Evolutionary conservation across 805 yeast genomes (phyloP), one percentile per base, ranked within the genome.

Genomic region (Ogataea chonburiensis): DNA sequence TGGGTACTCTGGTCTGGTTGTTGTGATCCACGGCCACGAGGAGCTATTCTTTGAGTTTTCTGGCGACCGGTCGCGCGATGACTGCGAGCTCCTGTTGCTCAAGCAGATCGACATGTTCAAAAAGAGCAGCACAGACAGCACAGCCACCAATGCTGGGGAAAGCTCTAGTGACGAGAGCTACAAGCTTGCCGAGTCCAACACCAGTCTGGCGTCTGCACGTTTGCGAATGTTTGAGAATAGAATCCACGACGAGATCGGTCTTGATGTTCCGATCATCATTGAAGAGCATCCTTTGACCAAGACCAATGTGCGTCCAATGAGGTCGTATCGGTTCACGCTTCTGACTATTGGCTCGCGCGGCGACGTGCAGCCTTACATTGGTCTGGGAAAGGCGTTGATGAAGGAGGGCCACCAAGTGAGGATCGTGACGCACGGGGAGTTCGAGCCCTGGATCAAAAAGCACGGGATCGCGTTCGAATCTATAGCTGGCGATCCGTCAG

Each of bases 301-400:
- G 17, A 49, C 59, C 1, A 58, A 67, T 29, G 62, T 77, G 20
- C 68, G 65, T 38, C 84, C 95, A 0, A 54, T 68, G 1, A 68
- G 74, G 33, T 60, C 77, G 2, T 73, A 71, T 49, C 72, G 70
- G 18, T 73, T 89, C 52, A 80, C 84, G 0, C 63, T 87, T 31
- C 61, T 91, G 40, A 91, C 97, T 0, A 91, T 91, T 50, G 98
- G 98, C 0, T 87, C 96, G 0, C 71, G 98, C 40, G 98, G 98
- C 21, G 98, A 91, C 61, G 97, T 91, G 5, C 98, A 91, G 61
- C 98, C 98, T 0, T 91, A 88, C 56, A 83, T 91, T 47, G 91
- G 97, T 0, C 62, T 91, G n/a, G 93, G 86, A 0, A 77, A 79
- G 47, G 95, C 89, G 0, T 66, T 91, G 27, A 60, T 77, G 30